Evolutionary conservation across 1,139 yeast genomes (phyloP), one percentile per base, ranked within the genome.

Genomic region (Wickerhamomyces sp.): DNA sequence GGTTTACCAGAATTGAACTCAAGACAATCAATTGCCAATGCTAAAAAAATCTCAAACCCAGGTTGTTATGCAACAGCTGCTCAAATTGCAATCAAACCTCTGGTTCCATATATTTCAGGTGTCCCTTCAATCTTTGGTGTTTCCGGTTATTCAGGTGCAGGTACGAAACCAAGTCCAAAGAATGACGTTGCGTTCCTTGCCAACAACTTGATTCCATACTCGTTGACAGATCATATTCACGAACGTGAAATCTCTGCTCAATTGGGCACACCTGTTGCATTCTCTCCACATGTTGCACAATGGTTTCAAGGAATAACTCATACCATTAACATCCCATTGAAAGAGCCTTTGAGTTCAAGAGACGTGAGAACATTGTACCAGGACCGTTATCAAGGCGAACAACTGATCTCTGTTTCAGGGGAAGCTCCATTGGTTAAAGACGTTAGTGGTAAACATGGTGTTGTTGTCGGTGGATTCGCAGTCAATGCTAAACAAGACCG

Each of bases 41-140:
- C 97, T 15, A 77, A 72, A 54, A 84, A 82, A 59, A 86, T 91
- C 45, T 80, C 96, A 6, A 91, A 93, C 65, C 99, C 99, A 4
- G 99, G 98, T 35, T 91, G 99, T 68, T 91, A 89, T 58, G 97
- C 98, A 14, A 91, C 98, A 33, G 97, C 94, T 36, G 94, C 97
- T 6, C 97, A 93, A 67, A 65, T 87, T 32, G 93, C 96, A 9
- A 81, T 93, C 57, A 80, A 93, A 28, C 99, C 98, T 23, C 68
- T 93, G 52, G 59, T 66, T 21, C 76, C 79, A 25, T 75, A 72
- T 55, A 63, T 77, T 29, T 61, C 64, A 16, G 91, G 93, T 20
- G 68, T 72, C 24, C 97, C 99, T 33, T 69, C 87, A 5, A 70
- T 91, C 16, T 91, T 91, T 59, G 98, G 98, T 57, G 93, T 91